Base-by-base conservation (phyloP, 176 grass and related monocot genomes). In the Ananas comosus region DNA sequence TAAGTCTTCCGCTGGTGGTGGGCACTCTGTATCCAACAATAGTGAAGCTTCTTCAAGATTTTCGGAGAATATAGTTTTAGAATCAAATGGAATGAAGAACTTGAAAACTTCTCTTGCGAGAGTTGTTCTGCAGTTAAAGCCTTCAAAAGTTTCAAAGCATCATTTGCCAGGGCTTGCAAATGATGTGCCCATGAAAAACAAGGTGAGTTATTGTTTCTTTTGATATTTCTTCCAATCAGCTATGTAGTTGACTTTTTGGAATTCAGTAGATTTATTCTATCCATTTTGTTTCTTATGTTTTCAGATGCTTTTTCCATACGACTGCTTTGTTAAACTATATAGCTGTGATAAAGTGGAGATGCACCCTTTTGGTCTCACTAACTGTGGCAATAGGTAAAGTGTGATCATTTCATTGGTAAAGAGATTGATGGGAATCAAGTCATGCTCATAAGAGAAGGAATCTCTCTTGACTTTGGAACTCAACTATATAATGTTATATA, bases 251-350 rank as follows among this genome's bases (percentile, higher is more conserved):
- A 10, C 54, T 28, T 12, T 77, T 61, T 14, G 29, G 16, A 49
- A 50, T 69, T 77, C 21, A 22, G 33, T 49, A 61, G 7, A 49
- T 53, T 54, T 8, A 67, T 56, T 16, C n/a, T 47, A 69, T 63
- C 11, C 27, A 13, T 63, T 66, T 28, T 49, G 7, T 50, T 47
- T 48, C 12, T 50, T 8, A 18, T 77, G 9, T 74, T 69, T 51
- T 14, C 68, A 77, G 75, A 77, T 69, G 75, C 65, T 69, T 69
- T 77, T 69, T 52, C 53, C 75, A 63, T 77, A 69, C 59, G 75
- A 77, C 48, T 50, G 12, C 75, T 77, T 77, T 69, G 66, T 51
- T 65, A 77, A 69, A 50, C 66, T 77, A 24, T 77, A 77, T 21
- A 77, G 49, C 29, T 77, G 33, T 50, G 65, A 77, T 52, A 69